Evolutionary conservation across 2,329 filamentous ascomycete genomes (phyloP).

Genomic region (Aspergillus caelatus): DNA sequence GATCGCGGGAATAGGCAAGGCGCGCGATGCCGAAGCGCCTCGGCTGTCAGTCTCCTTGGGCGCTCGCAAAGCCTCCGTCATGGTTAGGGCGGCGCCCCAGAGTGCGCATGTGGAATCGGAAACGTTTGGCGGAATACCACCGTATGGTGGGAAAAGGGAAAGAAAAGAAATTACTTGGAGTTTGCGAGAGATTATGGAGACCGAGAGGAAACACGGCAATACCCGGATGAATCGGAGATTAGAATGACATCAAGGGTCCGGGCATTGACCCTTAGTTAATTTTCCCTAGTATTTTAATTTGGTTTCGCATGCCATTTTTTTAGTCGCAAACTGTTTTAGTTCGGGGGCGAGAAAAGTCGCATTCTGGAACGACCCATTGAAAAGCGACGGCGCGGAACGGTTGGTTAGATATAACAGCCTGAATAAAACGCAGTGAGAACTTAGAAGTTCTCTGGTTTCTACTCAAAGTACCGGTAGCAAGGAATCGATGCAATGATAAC

Average conservation of each 20-base stretch:
- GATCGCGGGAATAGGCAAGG: slow-evolving; percentile 30
- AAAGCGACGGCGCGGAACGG: neutral
- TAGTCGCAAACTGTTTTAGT: slow-evolving; percentile 1
- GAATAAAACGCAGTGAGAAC: neutral
- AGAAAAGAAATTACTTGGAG: neutral
- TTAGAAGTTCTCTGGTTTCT: neutral
- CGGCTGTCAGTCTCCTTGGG: slow-evolving; percentile 25
- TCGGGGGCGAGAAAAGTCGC: neutral
- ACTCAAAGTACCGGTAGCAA: neutral
- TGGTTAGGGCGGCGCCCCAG: slow-evolving; percentile 21
- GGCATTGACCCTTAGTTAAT: neutral
- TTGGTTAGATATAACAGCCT: neutral
- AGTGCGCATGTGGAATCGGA: slow-evolving; percentile 26
- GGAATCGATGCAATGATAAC: neutral
- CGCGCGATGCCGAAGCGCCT: slow-evolving; percentile 25
- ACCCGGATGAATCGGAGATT: slow-evolving; percentile 14
- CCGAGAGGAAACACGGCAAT: slow-evolving; percentile 11
- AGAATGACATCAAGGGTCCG: slow-evolving; percentile 32
- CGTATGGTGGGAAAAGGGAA: slow-evolving; percentile 1
- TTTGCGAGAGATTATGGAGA: neutral
- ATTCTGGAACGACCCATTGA: slow-evolving; percentile 3
- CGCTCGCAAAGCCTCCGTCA: slow-evolving; percentile 37
- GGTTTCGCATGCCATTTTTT: neutral
- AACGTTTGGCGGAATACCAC: slow-evolving; percentile 1
- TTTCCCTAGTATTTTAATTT: neutral